A percentile compares a stretch with the other conserved stretches of the same genome.
These are phyloP conservation scores for Cladorrhinum sp. DNA, from an alignment of 2,329 filamentous ascomycete species.

Conservation along the genomic window DNA sequence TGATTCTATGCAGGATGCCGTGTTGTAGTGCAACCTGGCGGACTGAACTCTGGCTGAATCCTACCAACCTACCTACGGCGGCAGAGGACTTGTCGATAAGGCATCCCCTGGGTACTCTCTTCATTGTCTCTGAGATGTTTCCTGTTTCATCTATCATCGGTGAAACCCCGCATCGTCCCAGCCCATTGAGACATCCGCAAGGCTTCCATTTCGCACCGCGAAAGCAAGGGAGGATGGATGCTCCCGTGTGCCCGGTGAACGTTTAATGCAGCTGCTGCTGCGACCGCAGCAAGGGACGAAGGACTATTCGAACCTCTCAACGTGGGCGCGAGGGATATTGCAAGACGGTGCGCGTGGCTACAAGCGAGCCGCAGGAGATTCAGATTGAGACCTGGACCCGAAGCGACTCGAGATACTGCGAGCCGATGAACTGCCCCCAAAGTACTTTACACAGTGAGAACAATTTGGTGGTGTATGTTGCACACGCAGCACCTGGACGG, in stretches of 20 bases:
- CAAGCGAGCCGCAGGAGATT: too few relatives aligned
- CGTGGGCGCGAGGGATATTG: neutral
- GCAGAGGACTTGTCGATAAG: neutral
- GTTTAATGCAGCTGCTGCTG: neutral
- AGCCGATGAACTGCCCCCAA: neutral
- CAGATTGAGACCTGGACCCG: too few relatives aligned
- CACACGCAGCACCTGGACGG: conserved; percentile 14
- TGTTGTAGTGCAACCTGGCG: conserved; percentile 13
- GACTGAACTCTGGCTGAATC: conserved; percentile 16
- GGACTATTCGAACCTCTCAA: neutral
- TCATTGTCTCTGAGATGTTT: conserved; percentile 3
- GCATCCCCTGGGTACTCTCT: neutral
- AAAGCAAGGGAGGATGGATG: neutral
- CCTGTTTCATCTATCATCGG: conserved; percentile 16
- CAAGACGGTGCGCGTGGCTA: neutral
- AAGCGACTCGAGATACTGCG: neutral
- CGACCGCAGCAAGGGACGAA: neutral
- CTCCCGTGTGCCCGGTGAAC: neutral
- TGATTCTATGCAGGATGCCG: neutral
- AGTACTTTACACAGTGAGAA: conserved; percentile 22
- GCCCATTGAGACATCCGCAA: conserved; percentile 11
- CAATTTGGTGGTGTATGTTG: neutral
- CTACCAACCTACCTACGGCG: neutral
- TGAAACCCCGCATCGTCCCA: conserved; percentile 6
- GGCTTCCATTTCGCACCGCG: conserved; percentile 1